phyloP scores from a whole-genome alignment of 441 rosid genomes.

The Erodium texanum region DNA sequence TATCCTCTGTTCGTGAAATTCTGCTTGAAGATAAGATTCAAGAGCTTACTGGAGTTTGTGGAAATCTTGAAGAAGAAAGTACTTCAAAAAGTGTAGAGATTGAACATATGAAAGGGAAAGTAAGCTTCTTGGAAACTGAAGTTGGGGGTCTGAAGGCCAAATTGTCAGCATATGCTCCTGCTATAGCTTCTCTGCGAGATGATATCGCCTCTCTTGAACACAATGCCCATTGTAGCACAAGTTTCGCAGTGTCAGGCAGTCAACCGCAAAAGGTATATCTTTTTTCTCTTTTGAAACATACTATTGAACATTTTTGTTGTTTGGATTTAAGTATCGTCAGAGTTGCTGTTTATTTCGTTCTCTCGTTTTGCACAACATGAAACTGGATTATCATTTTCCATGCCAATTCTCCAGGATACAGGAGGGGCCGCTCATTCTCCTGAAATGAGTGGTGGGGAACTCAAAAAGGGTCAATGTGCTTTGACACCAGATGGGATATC shows the following conservation, averaged over 20 bases:
- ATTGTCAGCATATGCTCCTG: constrained; percentile 44
- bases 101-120: constrained; percentile 42
- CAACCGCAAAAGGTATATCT: background rate
- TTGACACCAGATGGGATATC: constrained; percentile 37
- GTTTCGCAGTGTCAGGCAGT: background rate
- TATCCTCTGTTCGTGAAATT: constrained; percentile 45
- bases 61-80: constrained; percentile 36
- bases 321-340: background rate
- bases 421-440: constrained; percentile 26
- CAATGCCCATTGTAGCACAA: constrained; percentile 29
- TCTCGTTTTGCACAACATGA: background rate
- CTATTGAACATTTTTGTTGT: background rate
- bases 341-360: background rate
- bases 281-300: background rate
- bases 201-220: constrained; percentile 38
- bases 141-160: constrained; percentile 39
- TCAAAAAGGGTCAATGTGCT: constrained; percentile 15
- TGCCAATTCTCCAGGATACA: constrained; percentile 32
- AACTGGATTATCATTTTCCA: constrained; percentile 2
- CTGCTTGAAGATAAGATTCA: constrained; percentile 52
- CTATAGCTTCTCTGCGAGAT: constrained; percentile 35
- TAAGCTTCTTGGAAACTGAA: constrained; percentile 43
- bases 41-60: constrained; percentile 43
- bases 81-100: constrained; percentile 29
- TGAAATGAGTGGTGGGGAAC: constrained; percentile 23